Evolutionary conservation across 2,329 filamentous ascomycete species (phyloP), one percentile per base, ranked within the genome.

Genomic region (Niveomyces coronatus): DNA sequence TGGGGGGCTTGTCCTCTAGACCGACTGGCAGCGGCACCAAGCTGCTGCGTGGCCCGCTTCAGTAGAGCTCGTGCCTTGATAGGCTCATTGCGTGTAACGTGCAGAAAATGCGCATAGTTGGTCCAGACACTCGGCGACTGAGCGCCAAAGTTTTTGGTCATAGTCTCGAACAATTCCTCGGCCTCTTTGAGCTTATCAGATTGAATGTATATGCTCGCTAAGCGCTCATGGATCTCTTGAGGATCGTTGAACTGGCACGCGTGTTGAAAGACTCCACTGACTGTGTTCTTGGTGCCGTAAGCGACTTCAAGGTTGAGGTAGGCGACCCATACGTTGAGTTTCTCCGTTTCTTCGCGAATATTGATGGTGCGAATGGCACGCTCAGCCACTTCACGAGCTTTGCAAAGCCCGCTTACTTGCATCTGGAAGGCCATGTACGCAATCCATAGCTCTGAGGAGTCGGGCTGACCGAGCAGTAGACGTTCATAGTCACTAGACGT

Each of bases 341-440:
- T 95, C 62, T 95, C 91, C 3, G 80, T 78, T 56, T 94, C 84
- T 56, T 95, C 87, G 18, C 85, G 78, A 44, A 93, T 85, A 59
- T 85, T 84, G 64, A 98, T 96, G 13, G 83, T 93, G 54, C 82
- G 80, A 46, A 96, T 74, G 14, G 91, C 91, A 44, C 91, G 82
- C 62, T 95, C 84, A 2, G 86, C 88, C 42, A 95, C 82, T 47
- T 89, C 83, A 34, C 89, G 79, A 10, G 91, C 88, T 61, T 87
- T 91, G 44, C 81, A 77, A 15, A 93, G 70, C 61, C 98, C 91
- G 54, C 85, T 85, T 37, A 94, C 75, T 55, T 94, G 82, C 59
- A 95, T 80, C 62, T 96, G 86, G 72, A 94, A 94, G n/a, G 88
- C 87, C 86, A 98, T 96, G 64, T 98, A 98, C 47, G 85, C 76